Percentiles rank a stretch among this genome's conserved stretches.
Conservation (phyloP, 1,284 basidiomycete genomes). For the Porogramme epimiltina region DNA sequence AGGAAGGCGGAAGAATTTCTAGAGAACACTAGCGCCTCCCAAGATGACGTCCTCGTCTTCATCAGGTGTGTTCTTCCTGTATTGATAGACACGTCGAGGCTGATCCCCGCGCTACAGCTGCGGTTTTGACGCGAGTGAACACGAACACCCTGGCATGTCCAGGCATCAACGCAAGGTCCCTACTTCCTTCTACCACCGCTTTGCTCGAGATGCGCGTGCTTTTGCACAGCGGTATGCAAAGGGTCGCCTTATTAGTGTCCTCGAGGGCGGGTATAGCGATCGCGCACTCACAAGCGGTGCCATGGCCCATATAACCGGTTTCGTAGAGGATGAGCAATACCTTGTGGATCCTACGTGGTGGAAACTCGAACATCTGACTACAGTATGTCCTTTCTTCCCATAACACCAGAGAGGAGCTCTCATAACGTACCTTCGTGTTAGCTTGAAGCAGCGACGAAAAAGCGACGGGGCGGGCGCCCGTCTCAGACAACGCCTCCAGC, state of each 20-base stretch:
- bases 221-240: constrained; percentile 70
- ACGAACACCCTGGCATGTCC: constrained; percentile 92
- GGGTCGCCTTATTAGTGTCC: constrained; percentile 82
- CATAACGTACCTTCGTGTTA: constrained; percentile 34
- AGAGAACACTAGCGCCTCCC: constrained; percentile 60
- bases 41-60: constrained; percentile 79
- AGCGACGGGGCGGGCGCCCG: constrained; percentile 49
- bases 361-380: constrained; percentile 61
- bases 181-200: constrained; percentile 83
- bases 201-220: constrained; percentile 71
- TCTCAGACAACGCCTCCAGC: constrained; percentile 37
- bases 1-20: constrained; percentile 76
- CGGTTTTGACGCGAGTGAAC: constrained; percentile 93
- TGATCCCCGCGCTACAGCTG: constrained; percentile 44
- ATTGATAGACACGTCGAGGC: not conserved
- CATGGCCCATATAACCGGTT: constrained; percentile 77
- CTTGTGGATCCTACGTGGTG: constrained; percentile 66
- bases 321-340: constrained; percentile 44
- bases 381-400: constrained; percentile 53
- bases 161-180: constrained; percentile 92
- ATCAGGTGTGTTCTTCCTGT: constrained; percentile 62
- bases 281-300: constrained; percentile 81
- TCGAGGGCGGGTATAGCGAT: constrained; percentile 96
- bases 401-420: too few species aligned
- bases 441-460: constrained; percentile 76